Percentiles rank a stretch among this genome's conserved stretches.
Evolutionary conservation across 2,329 filamentous ascomycete genomes (phyloP).

Genomic region (Colletotrichum sp.): DNA sequence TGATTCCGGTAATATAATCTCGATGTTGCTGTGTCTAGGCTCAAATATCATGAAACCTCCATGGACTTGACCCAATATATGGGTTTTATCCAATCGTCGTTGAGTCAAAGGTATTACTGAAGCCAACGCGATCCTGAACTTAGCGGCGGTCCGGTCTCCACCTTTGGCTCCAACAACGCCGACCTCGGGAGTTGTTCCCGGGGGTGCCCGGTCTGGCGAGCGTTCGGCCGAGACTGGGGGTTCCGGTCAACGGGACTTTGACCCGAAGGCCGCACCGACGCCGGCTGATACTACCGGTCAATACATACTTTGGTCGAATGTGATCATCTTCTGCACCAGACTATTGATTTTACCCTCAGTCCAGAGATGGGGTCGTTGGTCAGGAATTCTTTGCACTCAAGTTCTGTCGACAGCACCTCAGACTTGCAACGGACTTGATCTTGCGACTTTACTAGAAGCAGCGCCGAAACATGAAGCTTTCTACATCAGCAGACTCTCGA

Average conservation of each 20-base stretch:
- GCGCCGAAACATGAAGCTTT: neutral
- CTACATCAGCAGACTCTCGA: neutral
- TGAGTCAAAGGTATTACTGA: neutral
- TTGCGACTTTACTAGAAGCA: neutral
- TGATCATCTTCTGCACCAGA: neutral
- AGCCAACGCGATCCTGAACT: neutral
- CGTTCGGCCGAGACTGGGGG: neutral
- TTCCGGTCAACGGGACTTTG: neutral
- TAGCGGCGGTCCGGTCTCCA: neutral
- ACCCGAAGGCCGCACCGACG: neutral
- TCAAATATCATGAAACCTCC: neutral
- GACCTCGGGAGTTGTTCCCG: conserved; percentile 2
- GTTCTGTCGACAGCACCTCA: neutral
- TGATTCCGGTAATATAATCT: neutral
- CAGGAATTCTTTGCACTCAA: neutral
- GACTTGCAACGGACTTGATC: neutral
- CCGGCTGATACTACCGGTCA: neutral
- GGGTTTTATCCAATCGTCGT: neutral
- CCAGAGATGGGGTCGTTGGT: neutral
- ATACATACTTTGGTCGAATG: neutral
- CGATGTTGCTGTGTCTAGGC: neutral
- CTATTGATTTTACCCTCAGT: neutral
- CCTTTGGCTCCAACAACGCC: neutral
- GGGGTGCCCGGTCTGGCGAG: neutral
- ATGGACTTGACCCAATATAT: neutral